Conservation (phyloP, 768 basidiomycete genomes). For the Cubamyces lactineus region DNA sequence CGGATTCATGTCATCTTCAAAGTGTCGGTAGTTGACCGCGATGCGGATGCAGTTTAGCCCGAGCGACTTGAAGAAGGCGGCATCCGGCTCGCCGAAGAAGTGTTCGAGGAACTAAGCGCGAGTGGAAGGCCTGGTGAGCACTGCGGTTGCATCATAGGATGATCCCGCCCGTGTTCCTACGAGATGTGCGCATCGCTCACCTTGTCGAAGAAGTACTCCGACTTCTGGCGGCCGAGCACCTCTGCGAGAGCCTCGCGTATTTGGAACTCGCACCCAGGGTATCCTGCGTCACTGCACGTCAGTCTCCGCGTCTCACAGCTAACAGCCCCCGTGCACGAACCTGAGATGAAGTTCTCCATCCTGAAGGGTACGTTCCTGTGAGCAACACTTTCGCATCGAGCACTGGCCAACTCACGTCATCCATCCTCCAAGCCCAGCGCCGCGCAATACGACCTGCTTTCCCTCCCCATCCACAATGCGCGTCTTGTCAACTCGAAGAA, state of each 20-base stretch:
- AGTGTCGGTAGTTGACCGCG: conserved; percentile 75
- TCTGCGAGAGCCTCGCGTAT: conserved; percentile 68
- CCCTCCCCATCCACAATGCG: conserved; percentile 62
- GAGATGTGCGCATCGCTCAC: conserved; percentile 38
- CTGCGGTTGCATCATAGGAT: background rate
- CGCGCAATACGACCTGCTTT: conserved; percentile 63
- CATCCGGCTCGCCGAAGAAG: conserved; percentile 80
- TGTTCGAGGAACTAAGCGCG: conserved; percentile 71
- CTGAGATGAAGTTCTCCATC: conserved; percentile 80
- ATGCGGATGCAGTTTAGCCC: conserved; percentile 83
- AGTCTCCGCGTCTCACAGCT: background rate
- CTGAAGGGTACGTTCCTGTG: conserved; percentile 34
- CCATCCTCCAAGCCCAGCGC: conserved; percentile 85
- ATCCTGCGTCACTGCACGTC: conserved; percentile 46
- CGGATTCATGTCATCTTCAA: conserved; percentile 83
- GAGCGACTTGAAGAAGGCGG: conserved; percentile 75
- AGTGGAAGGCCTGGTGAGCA: background rate
- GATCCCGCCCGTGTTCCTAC: conserved; percentile 3
- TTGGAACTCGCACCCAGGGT: conserved; percentile 80
- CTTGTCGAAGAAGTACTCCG: conserved; percentile 83
- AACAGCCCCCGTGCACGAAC: conserved; percentile 30
- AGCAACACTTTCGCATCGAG: background rate
- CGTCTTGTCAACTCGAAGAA: conserved; percentile 59
- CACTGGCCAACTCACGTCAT: conserved; percentile 67
- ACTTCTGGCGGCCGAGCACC: conserved; percentile 65